Evolutionary conservation across 306 rosid species (phyloP), one percentile per base, ranked within the genome.

Genomic region (Acacia melanoxylon): DNA sequence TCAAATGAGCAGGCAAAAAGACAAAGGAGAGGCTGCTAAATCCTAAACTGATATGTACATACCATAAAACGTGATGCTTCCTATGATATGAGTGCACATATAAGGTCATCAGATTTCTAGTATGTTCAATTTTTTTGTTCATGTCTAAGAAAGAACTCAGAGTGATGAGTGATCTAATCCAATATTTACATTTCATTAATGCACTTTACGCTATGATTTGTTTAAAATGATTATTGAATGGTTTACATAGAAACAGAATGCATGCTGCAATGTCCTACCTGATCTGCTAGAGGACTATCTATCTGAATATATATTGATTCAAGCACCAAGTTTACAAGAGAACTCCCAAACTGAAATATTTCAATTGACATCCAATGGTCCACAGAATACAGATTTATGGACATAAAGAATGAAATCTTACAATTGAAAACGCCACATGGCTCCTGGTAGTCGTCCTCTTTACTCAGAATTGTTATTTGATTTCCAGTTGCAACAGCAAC

Each of bases 401-500:
- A 72, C 51, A 76, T 73, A 29, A 69, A 44, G 73, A 71, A 77
- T n/a, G 51, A 35, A 69, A 74, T 8, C 88, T 90, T 83, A 95
- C 99, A 22, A 54, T 86, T 85, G 86, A 95, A 95, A 80, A 85
- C 75, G 78, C 96, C 94, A 78, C 91, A 86, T 3, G 99, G 91
- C 80, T 87, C 86, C 4, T 76, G 83, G 88, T 89, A 95, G 72
- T 92, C 92, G 77, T 92, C 97, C 83, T 90, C 90, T 85, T 92
- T 89, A 69, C 82, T 89, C 74, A 95, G 79, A 89, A 93, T 84
- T 29, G 97, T 93, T 77, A 95, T 88, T 72, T 87, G 97, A 86
- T 93, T 93, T 73, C 97, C 97, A 37, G 93, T 82, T n/a, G 90
- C 98, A 79, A 95, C 96, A 33, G 98, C 99, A 44, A 93, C 97